Base-by-base conservation (phyloP, 331 rosid genomes). In the Phaseolus coccineus region DNA sequence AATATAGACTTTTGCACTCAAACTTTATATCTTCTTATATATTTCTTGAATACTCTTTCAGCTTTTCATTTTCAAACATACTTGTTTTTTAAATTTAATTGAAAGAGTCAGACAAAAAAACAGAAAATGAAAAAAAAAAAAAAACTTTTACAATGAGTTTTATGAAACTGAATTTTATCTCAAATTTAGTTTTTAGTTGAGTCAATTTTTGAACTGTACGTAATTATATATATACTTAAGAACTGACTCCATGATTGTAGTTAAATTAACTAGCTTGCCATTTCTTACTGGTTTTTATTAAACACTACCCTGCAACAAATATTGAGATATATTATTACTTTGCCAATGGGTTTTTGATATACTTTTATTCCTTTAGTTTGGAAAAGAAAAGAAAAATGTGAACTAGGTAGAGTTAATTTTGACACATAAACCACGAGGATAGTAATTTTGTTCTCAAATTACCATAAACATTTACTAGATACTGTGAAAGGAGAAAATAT, bases 401-500 rank as follows among this genome's bases (percentile, higher is more conserved):
- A 81, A 67, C 39, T 33, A 11, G 1, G 42, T 55, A 8, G 9
- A 28, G 11, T 33, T 35, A 4, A 35, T 58, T 51, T 59, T 37
- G 31, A 62, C 63, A 30, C 50, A 40, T 19, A 58, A 15, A 77
- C 55, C 70, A 63, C 51, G 44, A 71, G 77, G 19, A 19, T 48
- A 67, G 47, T 39, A 62, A 31, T 42, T 82, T 52, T 10, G 6
- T 8, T 62, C 46, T 16, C 56, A 16, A 77, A 82, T 71, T 77
- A 63, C 79, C 64, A 52, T 53, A 53, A 77, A 77, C 0, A 39
- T 9, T 77, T 24, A 40, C 39, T 10, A 19, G 22, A 30, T 27
- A 25, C 22, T 75, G 46, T 69, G 61, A 82, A 82, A 51, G 44
- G 13, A 77, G 53, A 62, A 28, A 22, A 76, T 67, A 46, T 75